Percentiles rank a stretch among this genome's conserved stretches.
Evolutionary conservation across 352 stramenopile genomes (phyloP).

Genomic region (Phytophthora pini): DNA sequence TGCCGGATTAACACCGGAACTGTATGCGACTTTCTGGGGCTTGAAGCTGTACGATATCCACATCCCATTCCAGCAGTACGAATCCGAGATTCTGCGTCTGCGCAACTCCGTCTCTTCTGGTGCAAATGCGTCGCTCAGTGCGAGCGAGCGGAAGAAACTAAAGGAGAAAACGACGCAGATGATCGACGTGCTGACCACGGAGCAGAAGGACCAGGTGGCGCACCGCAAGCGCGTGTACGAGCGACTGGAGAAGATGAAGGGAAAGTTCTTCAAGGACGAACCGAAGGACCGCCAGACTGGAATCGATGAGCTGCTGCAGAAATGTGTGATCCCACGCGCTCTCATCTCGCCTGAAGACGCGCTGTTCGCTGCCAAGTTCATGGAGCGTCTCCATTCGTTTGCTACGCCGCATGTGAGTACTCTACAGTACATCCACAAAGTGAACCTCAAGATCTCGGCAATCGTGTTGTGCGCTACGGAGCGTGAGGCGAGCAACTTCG

Average conservation of each 20-base stretch:
- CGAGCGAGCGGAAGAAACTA: conserved; percentile 78
- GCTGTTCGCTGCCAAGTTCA: conserved; percentile 87
- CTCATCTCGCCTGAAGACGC: conserved; percentile 86
- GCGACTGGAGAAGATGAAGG: conserved; percentile 78
- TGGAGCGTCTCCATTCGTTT: conserved; percentile 80
- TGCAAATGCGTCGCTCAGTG: conserved; percentile 42
- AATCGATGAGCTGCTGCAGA: conserved; percentile 78
- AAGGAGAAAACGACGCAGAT: conserved; percentile 81
- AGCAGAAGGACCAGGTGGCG: conserved; percentile 87
- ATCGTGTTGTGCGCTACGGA: conserved; percentile 86
- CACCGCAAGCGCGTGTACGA: conserved; percentile 88
- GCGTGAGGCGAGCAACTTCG: conserved; percentile 86
- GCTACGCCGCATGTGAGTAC: conserved; percentile 76
- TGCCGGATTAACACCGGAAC: conserved; percentile 70
- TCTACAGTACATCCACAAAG: conserved; percentile 85
- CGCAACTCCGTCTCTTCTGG: conserved; percentile 60
- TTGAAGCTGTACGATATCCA: conserved; percentile 90
- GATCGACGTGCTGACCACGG: conserved; percentile 85
- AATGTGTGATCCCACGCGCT: conserved; percentile 78
- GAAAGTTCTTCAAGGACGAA: conserved; percentile 61
- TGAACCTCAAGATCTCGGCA: conserved; percentile 78
- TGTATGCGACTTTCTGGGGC: conserved; percentile 89
- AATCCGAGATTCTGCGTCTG: conserved; percentile 79
- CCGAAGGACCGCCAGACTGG: conserved; percentile 51
- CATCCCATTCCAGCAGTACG: conserved; percentile 86